Evolutionary conservation across 768 basidiomycete genomes (phyloP), one percentile per base, ranked within the genome.

Genomic region (Candolleomyces aberdarensis): DNA sequence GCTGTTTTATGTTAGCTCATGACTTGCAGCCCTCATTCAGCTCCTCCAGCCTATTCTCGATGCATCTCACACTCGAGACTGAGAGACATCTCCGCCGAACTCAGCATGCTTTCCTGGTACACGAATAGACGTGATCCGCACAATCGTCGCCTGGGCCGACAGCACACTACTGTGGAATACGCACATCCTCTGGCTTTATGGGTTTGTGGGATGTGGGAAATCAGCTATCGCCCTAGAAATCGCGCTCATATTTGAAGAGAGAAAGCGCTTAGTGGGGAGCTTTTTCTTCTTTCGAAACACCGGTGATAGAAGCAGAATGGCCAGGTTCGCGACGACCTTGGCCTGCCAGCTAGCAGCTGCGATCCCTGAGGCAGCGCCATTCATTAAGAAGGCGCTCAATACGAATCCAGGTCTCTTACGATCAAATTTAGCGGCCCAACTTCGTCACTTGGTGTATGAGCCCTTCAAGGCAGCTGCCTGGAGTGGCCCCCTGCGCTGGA

Each of bases 141-240:
- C 9, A 20, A 51, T 51, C n/a, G 14, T 14, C 7, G n/a, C 49
- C 19, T 51, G 49, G 49, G 49, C 11, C 49, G 49, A 51, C 26
- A 51, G 49, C 49, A 22, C 14, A 9, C 49, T 51, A 1, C 49
- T 51, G 8, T 51, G 19, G 14, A 53, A 36, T 5, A 20, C 29
- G 10, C 52, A 57, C 20, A 49, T 68, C 20, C 17, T 69, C 19
- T 69, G 67, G 65, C 26, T 69, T 3, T 48, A 61, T 29, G 67
- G 67, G 1, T 61, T 64, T 4, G 65, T 62, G 10, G 67, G 67
- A n/a, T 61, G 61, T 17, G 67, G 67, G n/a, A 68, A 68, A 52
- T 65, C 65, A 2, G 64, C 64, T 8, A 62, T 67, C 15, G 61
- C 63, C 6, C 64, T 64, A 31, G 54, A 48, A 3, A 55, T 68